Conservation (phyloP, 2,329 filamentous ascomycete genomes). For the Alternaria postmessia region DNA sequence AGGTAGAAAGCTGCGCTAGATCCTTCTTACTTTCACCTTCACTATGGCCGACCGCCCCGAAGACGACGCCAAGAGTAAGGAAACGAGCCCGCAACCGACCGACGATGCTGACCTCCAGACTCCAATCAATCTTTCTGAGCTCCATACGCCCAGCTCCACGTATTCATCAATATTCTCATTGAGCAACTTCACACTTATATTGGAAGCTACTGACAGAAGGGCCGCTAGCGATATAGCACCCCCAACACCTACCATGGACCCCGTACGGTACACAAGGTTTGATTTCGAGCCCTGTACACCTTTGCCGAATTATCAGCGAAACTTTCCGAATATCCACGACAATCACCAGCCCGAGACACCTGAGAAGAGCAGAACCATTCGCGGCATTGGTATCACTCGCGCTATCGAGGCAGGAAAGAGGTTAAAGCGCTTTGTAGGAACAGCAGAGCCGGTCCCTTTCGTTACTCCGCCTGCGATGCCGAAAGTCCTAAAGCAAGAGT, state of each 20-base stretch:
- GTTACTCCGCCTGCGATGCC: constrained; percentile 19
- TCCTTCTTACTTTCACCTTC: not conserved
- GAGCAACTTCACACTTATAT: constrained; percentile 7
- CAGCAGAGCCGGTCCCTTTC: constrained; percentile 19
- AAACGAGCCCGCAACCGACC: not conserved
- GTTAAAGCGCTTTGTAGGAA: constrained; percentile 26
- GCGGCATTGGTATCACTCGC: constrained; percentile 2
- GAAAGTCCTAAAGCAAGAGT: constrained; percentile 11
- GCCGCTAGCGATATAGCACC: not conserved
- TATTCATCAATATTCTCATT: constrained; percentile 7
- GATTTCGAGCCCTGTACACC: not conserved
- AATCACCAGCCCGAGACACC: constrained; percentile 2
- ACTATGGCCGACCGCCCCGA: not conserved
- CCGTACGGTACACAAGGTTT: not conserved
- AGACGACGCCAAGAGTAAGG: not conserved
- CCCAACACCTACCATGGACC: not conserved
- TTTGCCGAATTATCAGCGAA: too few relatives aligned
- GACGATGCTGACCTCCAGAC: not conserved
- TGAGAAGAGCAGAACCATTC: constrained; percentile 3
- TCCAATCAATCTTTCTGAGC: not conserved
- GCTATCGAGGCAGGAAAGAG: constrained; percentile 10
- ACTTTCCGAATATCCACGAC: not conserved
- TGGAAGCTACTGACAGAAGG: not conserved
- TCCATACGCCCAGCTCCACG: not conserved
- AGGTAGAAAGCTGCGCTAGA: not conserved